These are phyloP conservation scores for Diplogelasinospora grovesii DNA, from an alignment of 495 filamentous ascomycete species.

Conservation along the genomic window DNA sequence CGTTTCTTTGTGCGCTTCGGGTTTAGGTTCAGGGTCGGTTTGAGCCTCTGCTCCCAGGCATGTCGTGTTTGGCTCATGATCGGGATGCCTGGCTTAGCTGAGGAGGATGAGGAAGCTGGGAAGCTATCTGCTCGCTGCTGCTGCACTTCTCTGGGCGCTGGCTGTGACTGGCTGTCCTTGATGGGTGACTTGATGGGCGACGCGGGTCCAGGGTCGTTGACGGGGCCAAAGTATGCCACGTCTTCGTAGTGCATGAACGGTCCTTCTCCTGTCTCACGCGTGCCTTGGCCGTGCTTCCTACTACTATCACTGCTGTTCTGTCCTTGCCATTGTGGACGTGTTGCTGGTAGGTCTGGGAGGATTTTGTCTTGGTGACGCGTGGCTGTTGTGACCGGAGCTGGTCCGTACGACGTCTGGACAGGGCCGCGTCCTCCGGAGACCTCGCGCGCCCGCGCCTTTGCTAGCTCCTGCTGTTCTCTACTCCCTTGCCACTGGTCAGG, in stretches of 20 bases:
- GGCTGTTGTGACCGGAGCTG: conserved; percentile 11
- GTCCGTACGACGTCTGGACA: conserved; percentile 10
- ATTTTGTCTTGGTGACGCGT: background rate
- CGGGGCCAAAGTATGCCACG: conserved; percentile 14
- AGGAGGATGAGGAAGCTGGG: conserved; percentile 3
- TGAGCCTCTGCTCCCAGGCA: too few relatives aligned
- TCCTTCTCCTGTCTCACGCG: too few relatives aligned
- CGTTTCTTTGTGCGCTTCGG: conserved; percentile 1
- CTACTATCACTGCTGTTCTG: too few relatives aligned
- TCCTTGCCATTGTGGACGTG: too few relatives aligned
- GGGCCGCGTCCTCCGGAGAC: conserved; percentile 2
- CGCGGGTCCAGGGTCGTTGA: background rate
- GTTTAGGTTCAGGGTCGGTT: too few relatives aligned
- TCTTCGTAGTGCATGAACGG: conserved; percentile 32
- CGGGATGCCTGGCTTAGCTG: too few relatives aligned
- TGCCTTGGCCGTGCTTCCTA: background rate
- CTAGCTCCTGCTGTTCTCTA: conserved; percentile 15
- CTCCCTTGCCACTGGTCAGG: conserved; percentile 3
- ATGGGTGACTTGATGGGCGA: too few relatives aligned
- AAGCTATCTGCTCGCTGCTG: conserved; percentile 9
- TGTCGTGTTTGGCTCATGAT: too few relatives aligned
- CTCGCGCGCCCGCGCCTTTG: conserved; percentile 14
- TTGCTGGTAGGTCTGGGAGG: background rate
- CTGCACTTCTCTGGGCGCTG: too few relatives aligned
- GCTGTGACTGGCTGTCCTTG: too few relatives aligned